Evolutionary conservation across 345 rosid species (phyloP).

Genomic region (Camelina hispida): DNA sequence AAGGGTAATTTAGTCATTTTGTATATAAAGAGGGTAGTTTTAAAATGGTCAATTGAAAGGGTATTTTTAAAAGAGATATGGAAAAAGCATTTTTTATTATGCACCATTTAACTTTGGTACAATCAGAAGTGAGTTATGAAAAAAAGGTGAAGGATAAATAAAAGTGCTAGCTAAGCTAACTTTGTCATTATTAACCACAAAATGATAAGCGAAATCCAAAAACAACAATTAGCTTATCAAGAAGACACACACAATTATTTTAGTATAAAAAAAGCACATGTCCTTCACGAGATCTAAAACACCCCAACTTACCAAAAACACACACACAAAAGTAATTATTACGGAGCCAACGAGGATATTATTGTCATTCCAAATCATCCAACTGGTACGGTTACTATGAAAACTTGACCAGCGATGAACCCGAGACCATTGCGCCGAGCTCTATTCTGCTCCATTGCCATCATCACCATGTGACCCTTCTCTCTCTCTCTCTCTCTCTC

Average conservation of each 20-base stretch:
- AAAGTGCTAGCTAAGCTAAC: neutral
- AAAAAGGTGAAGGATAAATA: neutral
- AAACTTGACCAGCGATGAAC: conserved; percentile 46
- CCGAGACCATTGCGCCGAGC: conserved; percentile 55
- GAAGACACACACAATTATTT: neutral
- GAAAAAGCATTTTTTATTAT: too few relatives aligned
- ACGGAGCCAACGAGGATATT: conserved; percentile 30
- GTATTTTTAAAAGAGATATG: too few relatives aligned
- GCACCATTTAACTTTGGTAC: neutral
- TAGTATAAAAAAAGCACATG: conserved; percentile 26
- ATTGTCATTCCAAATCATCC: conserved; percentile 30
- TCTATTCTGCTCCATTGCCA: conserved; percentile 51
- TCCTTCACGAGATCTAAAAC: conserved; percentile 31
- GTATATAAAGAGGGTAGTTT: too few relatives aligned
- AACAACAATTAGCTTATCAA: conserved; percentile 24
- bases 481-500: conserved; percentile 8
- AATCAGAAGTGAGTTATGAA: neutral
- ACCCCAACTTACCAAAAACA: conserved; percentile 28
- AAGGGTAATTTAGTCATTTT: too few relatives aligned
- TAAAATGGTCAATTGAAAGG: too few relatives aligned
- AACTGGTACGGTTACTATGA: conserved; percentile 19
- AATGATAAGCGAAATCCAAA: conserved; percentile 4
- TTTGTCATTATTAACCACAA: conserved; percentile 15
- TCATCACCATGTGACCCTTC: conserved; percentile 41
- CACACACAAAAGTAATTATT: neutral